A percentile compares a stretch with the other conserved stretches of the same genome.
These are phyloP conservation scores for Xylaria sp. DNA, from an alignment of 2,329 filamentous ascomycete species.

Conservation along the genomic window DNA sequence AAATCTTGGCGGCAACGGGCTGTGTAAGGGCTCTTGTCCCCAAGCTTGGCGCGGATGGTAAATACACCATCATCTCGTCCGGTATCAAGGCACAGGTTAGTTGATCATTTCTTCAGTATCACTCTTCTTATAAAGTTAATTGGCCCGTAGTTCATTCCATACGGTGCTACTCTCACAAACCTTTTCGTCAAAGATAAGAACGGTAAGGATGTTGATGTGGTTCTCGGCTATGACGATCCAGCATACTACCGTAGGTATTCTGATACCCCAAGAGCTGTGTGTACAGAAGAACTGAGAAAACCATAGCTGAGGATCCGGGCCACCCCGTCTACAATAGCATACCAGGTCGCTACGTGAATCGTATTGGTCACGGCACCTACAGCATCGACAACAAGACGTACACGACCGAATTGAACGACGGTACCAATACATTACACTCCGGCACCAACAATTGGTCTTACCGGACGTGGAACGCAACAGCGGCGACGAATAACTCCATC, in stretches of 20 bases:
- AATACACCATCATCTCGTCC: slow-evolving; percentile 48
- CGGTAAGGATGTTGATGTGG: slow-evolving; percentile 70
- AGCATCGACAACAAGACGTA: slow-evolving; percentile 64
- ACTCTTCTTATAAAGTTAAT: not conserved
- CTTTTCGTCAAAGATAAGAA: slow-evolving; percentile 72
- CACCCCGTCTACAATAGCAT: slow-evolving; percentile 72
- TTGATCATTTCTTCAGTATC: not conserved
- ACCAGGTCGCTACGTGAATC: slow-evolving; percentile 72
- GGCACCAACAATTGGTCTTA: slow-evolving; percentile 71
- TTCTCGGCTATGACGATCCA: slow-evolving; percentile 72
- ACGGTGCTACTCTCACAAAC: slow-evolving; percentile 71
- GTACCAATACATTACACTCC: slow-evolving; percentile 66
- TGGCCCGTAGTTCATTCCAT: slow-evolving; percentile 47
- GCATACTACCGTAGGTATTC: slow-evolving; percentile 61
- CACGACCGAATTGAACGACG: slow-evolving; percentile 65
- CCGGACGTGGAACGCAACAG: slow-evolving; percentile 70
- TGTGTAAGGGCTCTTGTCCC: slow-evolving; percentile 41
- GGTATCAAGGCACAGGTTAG: slow-evolving; percentile 49
- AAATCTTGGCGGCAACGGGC: slow-evolving; percentile 40
- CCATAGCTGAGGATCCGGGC: slow-evolving; percentile 52
- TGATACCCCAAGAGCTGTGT: not conserved
- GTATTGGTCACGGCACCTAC: slow-evolving; percentile 69
- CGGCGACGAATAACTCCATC: slow-evolving; percentile 65
- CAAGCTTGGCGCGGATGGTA: slow-evolving; percentile 46
- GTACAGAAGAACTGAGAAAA: slow-evolving; percentile 15